Evolutionary conservation across 495 filamentous ascomycete genomes (phyloP).

Genomic region (Parachaetomium inaequale): DNA sequence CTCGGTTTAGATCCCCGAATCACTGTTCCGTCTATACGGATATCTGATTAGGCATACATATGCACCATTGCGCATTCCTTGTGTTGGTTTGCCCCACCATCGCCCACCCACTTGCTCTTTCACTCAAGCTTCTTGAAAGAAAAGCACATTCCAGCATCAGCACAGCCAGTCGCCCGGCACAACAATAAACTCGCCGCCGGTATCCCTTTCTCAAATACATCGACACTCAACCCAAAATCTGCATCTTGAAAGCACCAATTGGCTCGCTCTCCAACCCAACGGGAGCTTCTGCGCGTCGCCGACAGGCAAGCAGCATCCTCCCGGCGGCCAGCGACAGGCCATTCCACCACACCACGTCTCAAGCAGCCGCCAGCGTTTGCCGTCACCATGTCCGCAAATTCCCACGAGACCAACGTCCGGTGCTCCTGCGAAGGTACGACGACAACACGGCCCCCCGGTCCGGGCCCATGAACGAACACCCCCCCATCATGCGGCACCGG

Average conservation of each 20-base stretch:
- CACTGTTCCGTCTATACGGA: background rate
- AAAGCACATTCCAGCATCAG: background rate
- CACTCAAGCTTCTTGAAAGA: background rate
- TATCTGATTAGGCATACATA: background rate
- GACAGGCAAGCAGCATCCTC: background rate
- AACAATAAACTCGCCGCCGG: background rate
- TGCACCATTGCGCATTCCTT: background rate
- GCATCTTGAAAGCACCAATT: background rate
- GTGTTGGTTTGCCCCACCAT: background rate
- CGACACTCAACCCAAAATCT: background rate
- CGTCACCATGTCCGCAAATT: conserved; percentile 11
- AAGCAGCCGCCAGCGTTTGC: background rate
- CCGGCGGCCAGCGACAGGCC: background rate
- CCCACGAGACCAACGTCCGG: conserved; percentile 24
- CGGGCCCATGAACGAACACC: conserved; percentile 4
- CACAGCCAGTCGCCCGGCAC: background rate
- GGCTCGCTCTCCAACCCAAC: background rate
- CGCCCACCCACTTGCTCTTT: background rate
- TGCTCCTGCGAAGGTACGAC: conserved; percentile 33
- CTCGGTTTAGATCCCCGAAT: background rate
- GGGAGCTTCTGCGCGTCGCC: background rate
- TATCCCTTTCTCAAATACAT: background rate
- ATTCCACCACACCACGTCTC: background rate
- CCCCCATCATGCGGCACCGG: background rate
- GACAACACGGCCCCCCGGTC: conserved; percentile 6